Percentiles rank a stretch among this genome's conserved stretches.
phyloP scores from a whole-genome alignment of 2,329 filamentous ascomycete genomes.

The Dothidotthia symphoricarpi region DNA sequence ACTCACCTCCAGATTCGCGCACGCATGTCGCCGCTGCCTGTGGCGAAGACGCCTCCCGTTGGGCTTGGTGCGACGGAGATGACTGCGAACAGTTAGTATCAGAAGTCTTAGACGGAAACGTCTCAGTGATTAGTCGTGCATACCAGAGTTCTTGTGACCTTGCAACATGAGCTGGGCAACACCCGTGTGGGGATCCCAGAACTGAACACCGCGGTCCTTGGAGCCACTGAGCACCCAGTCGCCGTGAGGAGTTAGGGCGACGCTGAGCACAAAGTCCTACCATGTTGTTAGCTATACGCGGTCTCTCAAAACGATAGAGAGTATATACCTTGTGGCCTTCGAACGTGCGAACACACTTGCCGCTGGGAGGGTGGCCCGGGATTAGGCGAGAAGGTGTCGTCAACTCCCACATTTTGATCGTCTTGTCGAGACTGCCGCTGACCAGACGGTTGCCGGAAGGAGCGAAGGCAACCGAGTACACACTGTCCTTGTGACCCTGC shows the following conservation, averaged over 20 bases:
- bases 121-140: slow-evolving; percentile 22
- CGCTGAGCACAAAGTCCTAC: slow-evolving; percentile 92
- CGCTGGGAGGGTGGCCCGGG: slow-evolving; percentile 71
- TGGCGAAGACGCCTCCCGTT: slow-evolving; percentile 83
- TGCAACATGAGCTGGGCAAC: slow-evolving; percentile 97
- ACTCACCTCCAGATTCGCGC: slow-evolving; percentile 88
- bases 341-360: slow-evolving; percentile 94
- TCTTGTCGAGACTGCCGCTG: slow-evolving; percentile 93
- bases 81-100: slow-evolving; percentile 53
- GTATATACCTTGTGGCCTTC: slow-evolving; percentile 83
- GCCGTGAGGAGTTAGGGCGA: slow-evolving; percentile 90
- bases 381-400: slow-evolving; percentile 67
- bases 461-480: slow-evolving; percentile 94
- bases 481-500: slow-evolving; percentile 93
- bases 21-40: slow-evolving; percentile 95
- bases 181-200: slow-evolving; percentile 95
- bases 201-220: slow-evolving; percentile 95
- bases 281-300: slow-evolving; percentile 1
- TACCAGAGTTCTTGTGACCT: slow-evolving; percentile 92
- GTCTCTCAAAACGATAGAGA: neutral
- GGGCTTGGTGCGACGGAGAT: slow-evolving; percentile 96
- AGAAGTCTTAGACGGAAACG: no score
- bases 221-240: slow-evolving; percentile 96
- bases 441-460: slow-evolving; percentile 91
- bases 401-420: slow-evolving; percentile 99